Evolutionary conservation across 1,284 basidiomycete genomes (phyloP), one percentile per base, ranked within the genome.

Genomic region (Neolentinus lepideus): DNA sequence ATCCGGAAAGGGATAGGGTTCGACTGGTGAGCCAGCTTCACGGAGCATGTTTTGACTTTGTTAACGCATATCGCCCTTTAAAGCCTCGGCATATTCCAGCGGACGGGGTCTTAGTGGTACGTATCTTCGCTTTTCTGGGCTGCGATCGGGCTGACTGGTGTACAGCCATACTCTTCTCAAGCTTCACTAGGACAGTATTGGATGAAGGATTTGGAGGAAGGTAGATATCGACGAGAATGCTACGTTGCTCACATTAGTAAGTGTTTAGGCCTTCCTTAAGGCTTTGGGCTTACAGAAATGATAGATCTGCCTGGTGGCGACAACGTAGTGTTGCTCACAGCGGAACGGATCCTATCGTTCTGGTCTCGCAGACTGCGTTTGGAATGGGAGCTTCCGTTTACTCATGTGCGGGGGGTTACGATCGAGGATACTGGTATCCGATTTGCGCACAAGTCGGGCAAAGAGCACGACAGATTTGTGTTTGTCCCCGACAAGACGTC

Each of bases 121-220:
- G 88, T 75, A 16, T 4, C 29, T 45, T 24, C 43, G 35, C 6
- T 3, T 24, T 10, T 48, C 43, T 10, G n/a, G 6, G 22, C 48
- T 36, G 22, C 12, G 9, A 47, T 16, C 6, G 2, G 27, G 10
- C 38, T 26, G 8, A 46, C 26, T 12, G n/a, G 57, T 50, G 35
- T 47, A 51, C 61, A 94, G 89, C 83, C 94, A 0, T 99, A 92
- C 72, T 90, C 88, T 52, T 79, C 83, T 29, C 85, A 94, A 8
- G 95, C 98, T 68, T 93, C 96, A 0, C 75, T 94, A 2, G 97
- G 97, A 3, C 97, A 99, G 69, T 93, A 89, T 64, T 99, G 97
- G 97, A 87, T 99, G 77, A 83, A 79, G 79, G 95, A 97, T 66
- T 75, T 98, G 24, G 91, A 94, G 63, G 84, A 92, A 58, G 95